Evolutionary conservation across 2,329 filamentous ascomycete species (phyloP).

Genomic region (Monosporascus sp.): DNA sequence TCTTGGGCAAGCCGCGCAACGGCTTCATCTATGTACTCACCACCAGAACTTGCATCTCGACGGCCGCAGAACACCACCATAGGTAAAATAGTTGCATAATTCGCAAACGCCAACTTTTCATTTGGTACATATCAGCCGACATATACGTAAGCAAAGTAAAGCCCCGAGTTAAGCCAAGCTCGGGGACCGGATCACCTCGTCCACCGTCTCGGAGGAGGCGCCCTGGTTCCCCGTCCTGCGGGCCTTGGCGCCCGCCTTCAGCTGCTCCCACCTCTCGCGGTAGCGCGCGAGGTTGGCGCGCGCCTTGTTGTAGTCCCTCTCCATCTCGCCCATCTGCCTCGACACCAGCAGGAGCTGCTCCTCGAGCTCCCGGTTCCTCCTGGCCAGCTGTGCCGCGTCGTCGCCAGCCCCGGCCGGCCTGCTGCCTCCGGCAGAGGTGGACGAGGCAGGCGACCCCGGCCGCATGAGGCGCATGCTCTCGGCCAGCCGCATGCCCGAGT

Average conservation of each 20-base stretch:
- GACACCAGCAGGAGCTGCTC: slow-evolving; percentile 54
- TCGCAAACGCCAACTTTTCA: no score
- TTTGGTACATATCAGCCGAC: no score
- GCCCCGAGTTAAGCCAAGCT: not conserved
- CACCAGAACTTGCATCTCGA: no score
- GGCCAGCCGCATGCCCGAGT: slow-evolving; percentile 76
- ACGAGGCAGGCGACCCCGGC: slow-evolving; percentile 46
- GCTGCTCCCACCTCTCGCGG: slow-evolving; percentile 55
- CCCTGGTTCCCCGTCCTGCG: slow-evolving; percentile 20
- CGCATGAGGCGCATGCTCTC: slow-evolving; percentile 69
- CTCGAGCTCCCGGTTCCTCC: slow-evolving; percentile 60
- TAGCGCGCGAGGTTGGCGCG: slow-evolving; percentile 54
- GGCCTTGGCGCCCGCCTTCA: slow-evolving; percentile 58
- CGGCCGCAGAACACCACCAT: no score
- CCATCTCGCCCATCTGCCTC: slow-evolving; percentile 59
- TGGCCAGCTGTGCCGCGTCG: slow-evolving; percentile 33
- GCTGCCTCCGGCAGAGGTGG: slow-evolving; percentile 10
- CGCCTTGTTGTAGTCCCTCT: slow-evolving; percentile 55
- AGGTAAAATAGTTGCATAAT: no score
- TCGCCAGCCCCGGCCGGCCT: slow-evolving; percentile 33
- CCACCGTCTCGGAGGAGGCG: not conserved
- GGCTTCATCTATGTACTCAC: no score
- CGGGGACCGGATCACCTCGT: not conserved
- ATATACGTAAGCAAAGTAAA: not conserved
- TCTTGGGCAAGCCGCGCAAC: no score